Evolutionary conservation across 352 stramenopile genomes (phyloP), one percentile per base, ranked within the genome.

Genomic region (Globisporangium recalcitrans): DNA sequence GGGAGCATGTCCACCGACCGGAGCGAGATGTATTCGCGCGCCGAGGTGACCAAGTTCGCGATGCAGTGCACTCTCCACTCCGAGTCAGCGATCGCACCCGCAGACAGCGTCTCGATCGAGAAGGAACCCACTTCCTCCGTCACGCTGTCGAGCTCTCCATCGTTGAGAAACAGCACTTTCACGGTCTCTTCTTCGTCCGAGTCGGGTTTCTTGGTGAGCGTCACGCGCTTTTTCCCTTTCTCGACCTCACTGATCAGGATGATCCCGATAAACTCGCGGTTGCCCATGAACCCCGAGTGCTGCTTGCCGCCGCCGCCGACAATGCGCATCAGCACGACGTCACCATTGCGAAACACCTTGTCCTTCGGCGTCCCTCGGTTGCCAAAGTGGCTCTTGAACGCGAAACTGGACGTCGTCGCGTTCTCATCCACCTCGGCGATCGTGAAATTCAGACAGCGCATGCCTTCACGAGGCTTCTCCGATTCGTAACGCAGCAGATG

Each of bases 1-100:
- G 87, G 87, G 29, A 96, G 71, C 73, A 93, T 83, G 44, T 96
- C 85, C 0, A 96, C 82, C 1, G 87, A 93, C 16, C 85, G 80
- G 42, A 96, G 69, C 6, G 82, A 84, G 27, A 93, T 74, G 55
- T 96, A 96, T 62, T 96, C 87, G 46, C 87, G 87, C 11, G 83
- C 70, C 5, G 79, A 82, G 10, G 87, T 96, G 4, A 89, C 80
- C 38, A 96, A 66, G 57, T 94, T 96, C 56, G 80, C 74, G 16
- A 93, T 61, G 16, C 80, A 74, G n/a, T 75, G 80, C 8, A 88
- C 85, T 34, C 87, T 85, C 83, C 85, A 96, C 62, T 93, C 85
- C 1, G 78, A 79, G 51, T 90, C 84, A 1, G 66, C 68, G 16
- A 93, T 87, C 13, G 82, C 80, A 61, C 62, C 80, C 21, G 80